A percentile compares a stretch with the other conserved stretches of the same genome.
phyloP scores from a whole-genome alignment of 176 grass and related monocot genomes.

The Luzula sylvatica region DNA sequence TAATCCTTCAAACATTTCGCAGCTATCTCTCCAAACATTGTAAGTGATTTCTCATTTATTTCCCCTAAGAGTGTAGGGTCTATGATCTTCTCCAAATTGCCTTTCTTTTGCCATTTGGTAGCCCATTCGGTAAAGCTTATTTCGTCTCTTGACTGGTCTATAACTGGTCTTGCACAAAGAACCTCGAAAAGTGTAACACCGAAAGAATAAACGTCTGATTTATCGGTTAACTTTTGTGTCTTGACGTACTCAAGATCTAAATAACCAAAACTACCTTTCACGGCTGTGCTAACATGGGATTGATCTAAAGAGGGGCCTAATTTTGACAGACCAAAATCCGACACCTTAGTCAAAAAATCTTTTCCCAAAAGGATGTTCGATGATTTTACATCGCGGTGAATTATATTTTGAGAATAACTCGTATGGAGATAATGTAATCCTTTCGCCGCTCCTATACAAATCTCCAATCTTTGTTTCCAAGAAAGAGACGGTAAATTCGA shows the following conservation, averaged over 20 bases:
- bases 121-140: slow-evolving; percentile 44
- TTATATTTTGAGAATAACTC: slow-evolving; percentile 38
- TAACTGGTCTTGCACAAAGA: slow-evolving; percentile 39
- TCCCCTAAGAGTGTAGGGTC: slow-evolving; percentile 20
- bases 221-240: slow-evolving; percentile 38
- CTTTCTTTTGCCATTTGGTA: slow-evolving; percentile 23
- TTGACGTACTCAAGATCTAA: slow-evolving; percentile 39
- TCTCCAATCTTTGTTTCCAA: slow-evolving; percentile 50
- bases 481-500: slow-evolving; percentile 17
- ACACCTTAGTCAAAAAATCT: slow-evolving; percentile 32
- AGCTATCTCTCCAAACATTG: slow-evolving; percentile 35
- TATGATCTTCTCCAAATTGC: slow-evolving; percentile 29
- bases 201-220: too few species aligned
- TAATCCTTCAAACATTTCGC: too few species aligned
- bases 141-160: slow-evolving; percentile 35
- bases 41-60: slow-evolving; percentile 23
- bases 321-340: slow-evolving; percentile 49
- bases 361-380: too few species aligned
- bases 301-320: slow-evolving; percentile 26
- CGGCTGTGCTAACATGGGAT: slow-evolving; percentile 32
- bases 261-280: too few species aligned
- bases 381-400: slow-evolving; percentile 54
- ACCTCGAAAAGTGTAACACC: slow-evolving; percentile 49
- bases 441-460: too few species aligned
- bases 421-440: slow-evolving; percentile 62